phyloP scores from a whole-genome alignment of 345 rosid genomes.

The Capsella bursapastoris region DNA sequence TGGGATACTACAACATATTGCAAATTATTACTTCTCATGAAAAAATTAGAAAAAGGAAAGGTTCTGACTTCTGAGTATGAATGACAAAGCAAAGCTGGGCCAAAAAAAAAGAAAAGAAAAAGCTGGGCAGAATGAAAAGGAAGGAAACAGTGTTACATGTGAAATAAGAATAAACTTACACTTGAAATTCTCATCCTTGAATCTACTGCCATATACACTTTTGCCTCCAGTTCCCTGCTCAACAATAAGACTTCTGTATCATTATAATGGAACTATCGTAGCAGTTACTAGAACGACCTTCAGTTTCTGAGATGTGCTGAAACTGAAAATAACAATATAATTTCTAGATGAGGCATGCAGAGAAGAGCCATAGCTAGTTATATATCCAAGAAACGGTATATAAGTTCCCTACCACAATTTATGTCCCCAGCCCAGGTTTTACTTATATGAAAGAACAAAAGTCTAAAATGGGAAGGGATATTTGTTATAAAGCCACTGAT shows the following conservation, averaged over 20 bases:
- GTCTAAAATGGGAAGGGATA: not conserved
- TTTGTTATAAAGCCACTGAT: slow-evolving; percentile 16
- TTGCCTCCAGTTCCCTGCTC: slow-evolving; percentile 99
- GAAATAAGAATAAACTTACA: slow-evolving; percentile 60
- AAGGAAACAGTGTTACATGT: not conserved
- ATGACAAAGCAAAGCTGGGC: slow-evolving; percentile 7
- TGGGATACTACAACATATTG: slow-evolving; percentile 75
- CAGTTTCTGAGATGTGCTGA: slow-evolving; percentile 4
- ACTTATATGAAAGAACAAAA: not conserved
- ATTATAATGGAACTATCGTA: slow-evolving; percentile 24
- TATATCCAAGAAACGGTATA: not conserved
- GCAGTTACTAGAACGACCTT: not conserved
- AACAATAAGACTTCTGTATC: slow-evolving; percentile 33
- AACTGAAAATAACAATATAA: slow-evolving; percentile 1
- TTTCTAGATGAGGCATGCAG: slow-evolving; percentile 13
- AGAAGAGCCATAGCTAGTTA: slow-evolving; percentile 7
- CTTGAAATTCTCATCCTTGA: slow-evolving; percentile 96
- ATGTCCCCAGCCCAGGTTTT: not conserved
- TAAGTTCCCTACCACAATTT: not conserved
- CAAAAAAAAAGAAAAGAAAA: slow-evolving; percentile 7
- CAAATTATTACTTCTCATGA: slow-evolving; percentile 18
- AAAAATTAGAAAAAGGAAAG: not conserved
- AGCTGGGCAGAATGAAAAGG: not conserved
- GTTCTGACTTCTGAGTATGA: slow-evolving; percentile 4
- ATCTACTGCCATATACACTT: slow-evolving; percentile 93